Conservation (phyloP, 164 flowering plant genomes). For the Magnolia kwangsiensis region DNA sequence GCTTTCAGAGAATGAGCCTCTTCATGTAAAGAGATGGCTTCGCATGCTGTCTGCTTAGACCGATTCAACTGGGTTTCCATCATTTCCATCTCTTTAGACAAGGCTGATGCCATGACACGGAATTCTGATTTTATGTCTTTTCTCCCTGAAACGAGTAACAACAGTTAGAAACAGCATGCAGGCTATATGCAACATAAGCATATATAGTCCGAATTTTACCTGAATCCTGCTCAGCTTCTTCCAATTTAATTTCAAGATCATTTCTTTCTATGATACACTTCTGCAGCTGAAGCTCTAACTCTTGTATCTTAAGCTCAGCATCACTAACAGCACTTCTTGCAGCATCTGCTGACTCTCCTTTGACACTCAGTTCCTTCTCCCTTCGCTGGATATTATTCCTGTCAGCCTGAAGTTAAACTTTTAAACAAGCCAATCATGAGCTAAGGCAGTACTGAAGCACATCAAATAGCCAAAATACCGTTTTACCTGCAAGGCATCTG, state of each 20-base stretch:
- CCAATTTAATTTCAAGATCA: conserved; percentile 78
- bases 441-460: not conserved
- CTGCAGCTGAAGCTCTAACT: conserved; percentile 65
- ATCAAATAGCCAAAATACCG: conserved; percentile 5
- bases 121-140: conserved; percentile 86
- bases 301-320: conserved; percentile 55
- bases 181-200: not conserved
- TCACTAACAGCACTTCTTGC: conserved; percentile 38
- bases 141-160: conserved; percentile 51
- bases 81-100: conserved; percentile 89
- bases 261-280: conserved; percentile 60
- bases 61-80: conserved; percentile 84
- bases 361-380: conserved; percentile 71
- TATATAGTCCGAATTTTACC: conserved; percentile 34
- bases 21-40: conserved; percentile 67
- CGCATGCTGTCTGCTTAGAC: conserved; percentile 73
- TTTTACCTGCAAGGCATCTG: conserved; percentile 73
- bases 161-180: conserved; percentile 11
- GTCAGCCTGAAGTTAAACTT: conserved; percentile 56
- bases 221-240: conserved; percentile 86
- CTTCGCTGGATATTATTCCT: conserved; percentile 59
- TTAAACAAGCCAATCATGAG: not conserved
- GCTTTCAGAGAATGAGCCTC: conserved; percentile 50
- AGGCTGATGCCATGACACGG: conserved; percentile 79
- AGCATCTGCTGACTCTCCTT: conserved; percentile 57